These are phyloP conservation scores for Phyllosticta capitalensis DNA, from an alignment of 2,329 filamentous ascomycete species.

Conservation along the genomic window DNA sequence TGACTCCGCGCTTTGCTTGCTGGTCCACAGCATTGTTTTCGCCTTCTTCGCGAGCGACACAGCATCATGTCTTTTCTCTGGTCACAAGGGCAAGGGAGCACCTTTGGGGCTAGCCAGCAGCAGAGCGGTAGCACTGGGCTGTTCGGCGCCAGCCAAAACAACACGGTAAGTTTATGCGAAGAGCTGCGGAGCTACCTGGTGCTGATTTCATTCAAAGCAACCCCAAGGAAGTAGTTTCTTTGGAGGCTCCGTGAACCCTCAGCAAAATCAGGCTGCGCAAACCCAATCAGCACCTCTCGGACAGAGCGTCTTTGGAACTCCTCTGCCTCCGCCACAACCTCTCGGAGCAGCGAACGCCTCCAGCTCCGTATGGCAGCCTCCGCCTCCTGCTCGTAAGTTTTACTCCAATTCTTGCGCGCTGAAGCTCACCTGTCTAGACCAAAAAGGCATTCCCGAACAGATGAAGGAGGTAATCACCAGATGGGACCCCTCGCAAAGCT, in stretches of 20 bases:
- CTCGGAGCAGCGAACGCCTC: conserved; percentile 1
- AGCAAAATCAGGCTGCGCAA: not conserved
- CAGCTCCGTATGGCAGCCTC: conserved; percentile 7
- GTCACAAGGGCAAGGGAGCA: conserved; percentile 20
- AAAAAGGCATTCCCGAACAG: conserved; percentile 67
- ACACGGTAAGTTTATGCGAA: not conserved
- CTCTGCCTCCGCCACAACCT: conserved; percentile 3
- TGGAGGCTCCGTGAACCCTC: conserved; percentile 20
- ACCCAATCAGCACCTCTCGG: conserved; percentile 3
- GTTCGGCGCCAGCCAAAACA: not conserved
- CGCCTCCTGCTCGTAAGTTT: conserved; percentile 6
- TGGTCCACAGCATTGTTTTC: not conserved
- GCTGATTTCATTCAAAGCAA: not conserved
- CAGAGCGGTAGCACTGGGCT: conserved; percentile 10
- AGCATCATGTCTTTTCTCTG: conserved; percentile 18
- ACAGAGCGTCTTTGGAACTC: conserved; percentile 30
- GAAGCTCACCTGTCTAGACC: conserved; percentile 35
- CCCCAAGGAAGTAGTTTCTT: conserved; percentile 30
- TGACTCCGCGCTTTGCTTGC: not conserved
- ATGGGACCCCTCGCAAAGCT: conserved; percentile 60
- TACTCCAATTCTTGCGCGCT: not conserved
- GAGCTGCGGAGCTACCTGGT: not conserved
- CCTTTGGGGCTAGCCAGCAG: conserved; percentile 18
- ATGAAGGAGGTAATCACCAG: conserved; percentile 61
- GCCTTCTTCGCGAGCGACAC: not conserved